Percentiles rank a stretch among this genome's conserved stretches.
Conservation (phyloP, 2,329 filamentous ascomycete genomes). For the Mycogone perniciosa region DNA sequence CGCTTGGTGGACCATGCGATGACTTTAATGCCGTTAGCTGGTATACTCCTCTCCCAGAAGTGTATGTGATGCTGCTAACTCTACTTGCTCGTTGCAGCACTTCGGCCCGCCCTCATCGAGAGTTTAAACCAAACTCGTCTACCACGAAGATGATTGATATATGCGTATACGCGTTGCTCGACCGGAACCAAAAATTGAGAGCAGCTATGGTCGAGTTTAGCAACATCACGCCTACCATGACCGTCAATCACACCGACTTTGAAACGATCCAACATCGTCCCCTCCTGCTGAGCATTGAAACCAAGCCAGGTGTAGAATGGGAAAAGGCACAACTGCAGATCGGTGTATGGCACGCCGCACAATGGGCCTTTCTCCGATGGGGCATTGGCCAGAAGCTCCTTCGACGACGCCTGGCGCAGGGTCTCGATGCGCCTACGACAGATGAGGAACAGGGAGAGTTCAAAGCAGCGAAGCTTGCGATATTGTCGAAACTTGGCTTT, state of each 20-base stretch:
- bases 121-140: slow-evolving; percentile 4
- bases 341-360: slow-evolving; percentile 7
- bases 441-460: not conserved
- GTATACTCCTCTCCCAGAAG: slow-evolving; percentile 1
- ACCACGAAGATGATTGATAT: slow-evolving; percentile 5
- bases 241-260: slow-evolving; percentile 12
- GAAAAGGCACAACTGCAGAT: slow-evolving; percentile 3
- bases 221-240: not conserved
- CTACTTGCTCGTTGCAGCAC: not conserved
- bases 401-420: not conserved
- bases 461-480: not conserved
- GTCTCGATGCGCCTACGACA: not conserved
- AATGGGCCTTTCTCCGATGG: slow-evolving; percentile 4
- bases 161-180: slow-evolving; percentile 4
- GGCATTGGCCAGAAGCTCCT: slow-evolving; percentile 1
- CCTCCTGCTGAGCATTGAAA: slow-evolving; percentile 7
- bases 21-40: slow-evolving; percentile 3
- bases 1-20: not conserved
- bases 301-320: not conserved
- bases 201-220: not conserved
- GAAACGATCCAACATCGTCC: not conserved
- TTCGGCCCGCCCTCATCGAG: slow-evolving; percentile 3
- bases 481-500: slow-evolving; percentile 7
- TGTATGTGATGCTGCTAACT: not conserved
- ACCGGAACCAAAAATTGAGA: not conserved